These are phyloP conservation scores for Holtermannia corniformis DNA, from an alignment of 768 basidiomycete species.

Conservation along the genomic window DNA sequence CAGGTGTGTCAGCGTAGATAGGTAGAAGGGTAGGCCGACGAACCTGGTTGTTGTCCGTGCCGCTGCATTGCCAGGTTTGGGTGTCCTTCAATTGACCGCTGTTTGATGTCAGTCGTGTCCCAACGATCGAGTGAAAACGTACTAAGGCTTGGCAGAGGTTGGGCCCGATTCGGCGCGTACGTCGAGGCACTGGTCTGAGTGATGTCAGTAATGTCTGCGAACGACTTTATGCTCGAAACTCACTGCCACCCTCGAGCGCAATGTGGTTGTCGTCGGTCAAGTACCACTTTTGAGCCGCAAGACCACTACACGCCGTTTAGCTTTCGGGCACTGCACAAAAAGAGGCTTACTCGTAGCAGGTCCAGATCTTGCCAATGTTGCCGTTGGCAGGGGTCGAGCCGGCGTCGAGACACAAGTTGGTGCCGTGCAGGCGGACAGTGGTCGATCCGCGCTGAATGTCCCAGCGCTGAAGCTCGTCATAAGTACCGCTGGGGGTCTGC, in stretches of 20 bases:
- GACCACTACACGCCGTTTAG: constrained; percentile 9
- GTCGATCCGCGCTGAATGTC: constrained; percentile 10
- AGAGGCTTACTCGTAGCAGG: background rate
- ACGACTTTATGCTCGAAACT: too few species aligned
- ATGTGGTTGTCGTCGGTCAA: constrained; percentile 20
- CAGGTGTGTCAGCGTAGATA: too few species aligned
- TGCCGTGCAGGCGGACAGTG: constrained; percentile 15
- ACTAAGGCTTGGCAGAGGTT: background rate
- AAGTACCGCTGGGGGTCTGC: background rate
- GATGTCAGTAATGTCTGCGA: background rate
- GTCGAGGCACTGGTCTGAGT: background rate
- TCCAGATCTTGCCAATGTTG: constrained; percentile 22
- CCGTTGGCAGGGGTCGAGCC: constrained; percentile 20
- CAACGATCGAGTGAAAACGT: too few species aligned
- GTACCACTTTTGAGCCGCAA: constrained; percentile 25
- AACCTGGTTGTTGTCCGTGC: background rate
- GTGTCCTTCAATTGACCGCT: background rate
- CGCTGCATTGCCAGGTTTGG: background rate
- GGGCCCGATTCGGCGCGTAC: background rate
- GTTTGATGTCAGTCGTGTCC: too few species aligned
- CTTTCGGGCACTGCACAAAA: background rate
- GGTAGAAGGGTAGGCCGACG: too few species aligned
- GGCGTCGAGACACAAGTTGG: constrained; percentile 29
- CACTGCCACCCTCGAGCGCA: constrained; percentile 8
- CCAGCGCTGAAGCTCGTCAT: constrained; percentile 4